Base-by-base conservation (phyloP, 257 asterid species). In the Misopates orontium region DNA sequence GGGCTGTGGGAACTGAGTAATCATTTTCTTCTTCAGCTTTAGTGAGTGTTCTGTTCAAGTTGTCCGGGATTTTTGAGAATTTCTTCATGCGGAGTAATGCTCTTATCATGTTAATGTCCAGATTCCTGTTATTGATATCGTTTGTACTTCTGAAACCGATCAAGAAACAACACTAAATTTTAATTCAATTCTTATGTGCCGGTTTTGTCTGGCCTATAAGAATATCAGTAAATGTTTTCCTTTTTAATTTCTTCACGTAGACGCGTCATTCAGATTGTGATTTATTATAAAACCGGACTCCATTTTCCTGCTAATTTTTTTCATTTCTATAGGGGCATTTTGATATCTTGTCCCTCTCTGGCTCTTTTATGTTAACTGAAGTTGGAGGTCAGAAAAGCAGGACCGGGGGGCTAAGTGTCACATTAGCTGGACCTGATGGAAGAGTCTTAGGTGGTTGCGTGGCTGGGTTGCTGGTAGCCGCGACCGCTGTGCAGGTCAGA, bases 391-490 rank as follows among this genome's bases (percentile, higher is more conserved):
- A 83, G 63, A 82, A 66, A 56, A 79, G 81, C 71, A 67, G 86
- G 71, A 79, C 78, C 0, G 93, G 89, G 48, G 89, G 87, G 50
- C 63, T 85, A 64, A 83, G 89, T 78, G 70, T 77, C 42, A 77
- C 79, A 1, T 75, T 85, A 72, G 79, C 87, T 50, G 89, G 89
- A 31, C 71, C 93, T 3, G 89, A 83, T 71, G 93, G 93, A 69
- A 74, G 89, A 70, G 82, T 85, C 60, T 73, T 85, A 5, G 89
- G 93, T 56, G 93, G 89, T n/a, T 69, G 89, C 52, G 93, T 85
- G 59, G 87, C 87, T 11, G 89, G 93, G 25, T 67, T 77, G 56
- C 75, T 85, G n/a, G 72, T 70, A 15, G 93, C 93, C 1, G 76
- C 82, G 24, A 74, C 89, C 50, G 84, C 87, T 18, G 85, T 85